Evolutionary conservation across 108 stramenopile genomes (phyloP).

Genomic region (Thalassiosira profunda): DNA sequence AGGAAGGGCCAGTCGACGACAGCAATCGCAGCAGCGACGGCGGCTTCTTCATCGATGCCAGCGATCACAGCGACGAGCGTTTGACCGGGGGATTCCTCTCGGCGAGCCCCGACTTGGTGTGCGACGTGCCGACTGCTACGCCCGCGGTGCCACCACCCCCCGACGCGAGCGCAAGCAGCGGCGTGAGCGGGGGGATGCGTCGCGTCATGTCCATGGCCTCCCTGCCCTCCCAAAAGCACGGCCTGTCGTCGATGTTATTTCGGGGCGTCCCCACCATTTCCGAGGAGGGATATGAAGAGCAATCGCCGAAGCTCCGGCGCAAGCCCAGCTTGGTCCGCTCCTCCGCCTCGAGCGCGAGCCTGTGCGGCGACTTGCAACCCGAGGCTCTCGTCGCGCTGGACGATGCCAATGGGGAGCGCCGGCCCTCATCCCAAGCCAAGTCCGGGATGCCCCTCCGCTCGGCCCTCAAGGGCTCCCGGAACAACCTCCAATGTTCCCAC

Average conservation of each 20-base stretch:
- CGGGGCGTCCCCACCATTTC: too few relatives aligned
- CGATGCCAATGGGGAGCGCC: neutral
- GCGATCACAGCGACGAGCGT: neutral
- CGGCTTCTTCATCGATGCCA: slow-evolving; percentile 1
- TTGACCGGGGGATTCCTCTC: too few relatives aligned
- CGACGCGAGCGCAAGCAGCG: neutral
- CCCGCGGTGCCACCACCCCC: neutral
- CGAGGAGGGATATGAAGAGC: too few relatives aligned
- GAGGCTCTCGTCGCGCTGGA: too few relatives aligned
- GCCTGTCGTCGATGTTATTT: too few relatives aligned
- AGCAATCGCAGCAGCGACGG: neutral
- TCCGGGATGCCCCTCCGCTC: neutral
- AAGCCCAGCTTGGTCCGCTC: too few relatives aligned
- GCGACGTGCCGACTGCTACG: neutral
- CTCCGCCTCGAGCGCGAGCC: too few relatives aligned
- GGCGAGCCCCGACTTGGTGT: too few relatives aligned
- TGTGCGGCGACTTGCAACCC: too few relatives aligned
- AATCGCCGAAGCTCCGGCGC: too few relatives aligned
- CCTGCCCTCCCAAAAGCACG: too few relatives aligned
- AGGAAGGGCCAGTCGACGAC: too few relatives aligned
- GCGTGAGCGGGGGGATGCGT: neutral
- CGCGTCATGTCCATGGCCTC: slow-evolving; percentile 5
- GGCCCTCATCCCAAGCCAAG: neutral
- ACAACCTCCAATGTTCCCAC: neutral
- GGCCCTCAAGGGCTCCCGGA: neutral